Conservation (phyloP, 257 asterid genomes). For the Marsdenia floribunda region DNA sequence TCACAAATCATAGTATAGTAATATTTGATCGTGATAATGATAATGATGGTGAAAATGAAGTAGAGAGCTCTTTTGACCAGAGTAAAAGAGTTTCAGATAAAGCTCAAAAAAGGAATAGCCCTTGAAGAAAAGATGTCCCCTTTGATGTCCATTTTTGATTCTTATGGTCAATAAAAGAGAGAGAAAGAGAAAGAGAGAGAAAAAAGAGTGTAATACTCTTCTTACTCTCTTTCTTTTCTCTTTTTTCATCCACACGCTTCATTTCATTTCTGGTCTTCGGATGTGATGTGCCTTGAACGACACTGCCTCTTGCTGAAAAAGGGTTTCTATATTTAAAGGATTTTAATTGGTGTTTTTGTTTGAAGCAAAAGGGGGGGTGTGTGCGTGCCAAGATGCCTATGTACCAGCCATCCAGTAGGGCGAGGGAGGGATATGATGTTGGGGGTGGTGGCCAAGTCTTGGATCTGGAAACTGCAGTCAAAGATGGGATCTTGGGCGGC, state of each 20-base stretch:
- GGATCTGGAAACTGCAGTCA: conserved; percentile 61
- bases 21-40: conserved; percentile 34
- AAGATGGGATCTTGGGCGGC: conserved; percentile 63
- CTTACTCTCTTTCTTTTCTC: conserved; percentile 14
- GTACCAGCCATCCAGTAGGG: conserved; percentile 42
- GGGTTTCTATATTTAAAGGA: conserved; percentile 18
- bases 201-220: conserved; percentile 23
- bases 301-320: conserved; percentile 23
- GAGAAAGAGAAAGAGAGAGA: conserved; percentile 14
- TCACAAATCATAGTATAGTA: conserved; percentile 15
- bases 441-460: conserved; percentile 47
- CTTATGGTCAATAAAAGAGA: conserved; percentile 34
- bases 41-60: conserved; percentile 43
- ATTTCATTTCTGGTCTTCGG: conserved; percentile 21
- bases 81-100: conserved; percentile 40
- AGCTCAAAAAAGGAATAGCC: conserved; percentile 25
- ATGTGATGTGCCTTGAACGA: conserved; percentile 25
- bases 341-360: neutral
- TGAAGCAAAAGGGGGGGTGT: neutral
- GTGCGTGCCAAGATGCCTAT: conserved; percentile 33
- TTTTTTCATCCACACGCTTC: conserved; percentile 51
- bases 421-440: conserved; percentile 34
- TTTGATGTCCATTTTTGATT: conserved; percentile 33
- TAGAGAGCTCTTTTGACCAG: conserved; percentile 42
- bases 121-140: conserved; percentile 35